These are phyloP conservation scores for Cladosporium sp. DNA, from an alignment of 2,329 filamentous ascomycete species.

Conservation along the genomic window DNA sequence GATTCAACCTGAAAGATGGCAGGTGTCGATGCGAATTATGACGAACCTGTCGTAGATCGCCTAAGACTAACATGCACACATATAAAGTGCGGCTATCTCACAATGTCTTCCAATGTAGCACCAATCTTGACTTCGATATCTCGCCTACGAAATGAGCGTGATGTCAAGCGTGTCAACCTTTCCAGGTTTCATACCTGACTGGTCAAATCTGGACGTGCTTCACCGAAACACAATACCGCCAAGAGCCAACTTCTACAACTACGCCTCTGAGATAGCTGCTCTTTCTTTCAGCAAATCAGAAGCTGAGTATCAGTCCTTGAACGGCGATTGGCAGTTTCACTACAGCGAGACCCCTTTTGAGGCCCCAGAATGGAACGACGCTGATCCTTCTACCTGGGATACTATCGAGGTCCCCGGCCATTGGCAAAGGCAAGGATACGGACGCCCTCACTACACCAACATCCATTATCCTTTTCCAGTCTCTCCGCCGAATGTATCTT, in stretches of 20 bases:
- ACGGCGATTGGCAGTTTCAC: constrained; percentile 9
- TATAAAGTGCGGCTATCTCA: background rate
- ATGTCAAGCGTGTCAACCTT: constrained; percentile 9
- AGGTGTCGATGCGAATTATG: background rate
- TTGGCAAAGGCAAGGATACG: constrained; percentile 68
- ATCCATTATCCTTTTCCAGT: constrained; percentile 62
- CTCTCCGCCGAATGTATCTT: constrained; percentile 57
- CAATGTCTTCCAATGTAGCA: background rate
- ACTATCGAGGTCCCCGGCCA: constrained; percentile 60
- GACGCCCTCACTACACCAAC: constrained; percentile 66
- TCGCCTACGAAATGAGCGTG: constrained; percentile 2
- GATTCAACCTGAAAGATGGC: constrained; percentile 9
- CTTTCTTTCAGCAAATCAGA: constrained; percentile 6
- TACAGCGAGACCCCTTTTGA: constrained; percentile 1
- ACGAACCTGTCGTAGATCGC: background rate
- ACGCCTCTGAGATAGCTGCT: constrained; percentile 8
- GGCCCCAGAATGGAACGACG: constrained; percentile 3
- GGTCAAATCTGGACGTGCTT: constrained; percentile 12
- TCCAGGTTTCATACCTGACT: constrained; percentile 11
- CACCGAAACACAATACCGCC: constrained; percentile 8
- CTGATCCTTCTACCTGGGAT: constrained; percentile 36
- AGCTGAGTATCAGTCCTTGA: constrained; percentile 4
- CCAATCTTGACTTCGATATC: background rate
- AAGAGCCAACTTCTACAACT: constrained; percentile 11
- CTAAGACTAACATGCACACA: background rate